Evolutionary conservation across 805 yeast species (phyloP).

Genomic region (Nakazawaea wyomingensis): DNA sequence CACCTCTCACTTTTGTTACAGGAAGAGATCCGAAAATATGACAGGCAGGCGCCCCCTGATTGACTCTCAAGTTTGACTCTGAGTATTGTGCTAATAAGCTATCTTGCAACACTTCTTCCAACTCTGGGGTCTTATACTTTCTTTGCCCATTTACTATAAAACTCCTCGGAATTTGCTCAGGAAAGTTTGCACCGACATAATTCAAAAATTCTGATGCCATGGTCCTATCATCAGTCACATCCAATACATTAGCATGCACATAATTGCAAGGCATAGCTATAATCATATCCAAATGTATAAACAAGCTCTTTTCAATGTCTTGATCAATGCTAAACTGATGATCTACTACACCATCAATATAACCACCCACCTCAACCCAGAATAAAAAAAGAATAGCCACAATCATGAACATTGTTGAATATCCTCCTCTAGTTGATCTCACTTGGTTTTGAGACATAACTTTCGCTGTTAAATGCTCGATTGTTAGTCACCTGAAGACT

Average conservation of each 20-base stretch:
- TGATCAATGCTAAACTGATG: constrained; percentile 75
- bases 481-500: too few relatives aligned
- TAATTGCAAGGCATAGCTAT: constrained; percentile 81
- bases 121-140: constrained; percentile 50
- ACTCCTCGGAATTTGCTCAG: constrained; percentile 39
- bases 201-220: constrained; percentile 73
- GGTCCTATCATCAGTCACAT: constrained; percentile 70
- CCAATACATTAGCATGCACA: constrained; percentile 71
- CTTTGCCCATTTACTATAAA: constrained; percentile 41
- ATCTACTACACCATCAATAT: constrained; percentile 74
- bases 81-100: constrained; percentile 63
- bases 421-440: constrained; percentile 72
- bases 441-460: constrained; percentile 66
- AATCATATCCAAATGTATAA: constrained; percentile 72
- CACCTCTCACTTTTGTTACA: constrained; percentile 82
- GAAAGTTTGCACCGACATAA: constrained; percentile 59
- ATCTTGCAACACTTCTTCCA: constrained; percentile 62
- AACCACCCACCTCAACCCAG: constrained; percentile 84
- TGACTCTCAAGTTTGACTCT: constrained; percentile 32
- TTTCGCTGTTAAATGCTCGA: constrained; percentile 49
- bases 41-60: constrained; percentile 72
- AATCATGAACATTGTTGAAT: constrained; percentile 61
- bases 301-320: constrained; percentile 48
- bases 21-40: constrained; percentile 79
- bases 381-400: constrained; percentile 58